Conservation (phyloP, 305 asterid genomes). For the Ajuga reptans region DNA sequence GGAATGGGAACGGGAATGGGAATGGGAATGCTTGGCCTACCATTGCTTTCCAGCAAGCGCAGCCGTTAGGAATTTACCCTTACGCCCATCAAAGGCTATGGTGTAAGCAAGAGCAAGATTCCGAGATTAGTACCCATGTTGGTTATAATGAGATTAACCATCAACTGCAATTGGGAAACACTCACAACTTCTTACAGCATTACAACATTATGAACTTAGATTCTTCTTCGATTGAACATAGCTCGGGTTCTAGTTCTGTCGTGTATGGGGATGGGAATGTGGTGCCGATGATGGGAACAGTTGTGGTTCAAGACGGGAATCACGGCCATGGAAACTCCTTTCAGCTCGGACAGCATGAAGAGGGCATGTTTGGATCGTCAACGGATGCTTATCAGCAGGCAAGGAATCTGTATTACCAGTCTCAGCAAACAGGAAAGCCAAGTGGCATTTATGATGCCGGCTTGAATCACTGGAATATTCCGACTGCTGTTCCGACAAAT, state of each 20-base stretch:
- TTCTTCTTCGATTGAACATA: conserved; percentile 35
- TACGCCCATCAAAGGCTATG: conserved; percentile 37
- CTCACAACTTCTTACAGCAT: conserved; percentile 43
- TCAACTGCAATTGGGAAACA: conserved; percentile 41
- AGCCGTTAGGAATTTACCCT: conserved; percentile 35
- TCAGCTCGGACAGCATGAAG: conserved; percentile 23
- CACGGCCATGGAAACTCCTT: conserved; percentile 24
- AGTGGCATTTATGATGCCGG: conserved; percentile 27
- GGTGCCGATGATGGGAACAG: conserved; percentile 35
- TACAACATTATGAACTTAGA: conserved; percentile 54
- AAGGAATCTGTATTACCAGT: conserved; percentile 35
- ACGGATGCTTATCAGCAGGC: conserved; percentile 39
- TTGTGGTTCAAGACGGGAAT: conserved; percentile 30
- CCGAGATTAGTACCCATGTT: conserved; percentile 24
- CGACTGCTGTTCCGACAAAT: conserved; percentile 47
- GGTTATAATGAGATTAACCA: conserved; percentile 36
- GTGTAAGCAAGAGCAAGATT: conserved; percentile 60
- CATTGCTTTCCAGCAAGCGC: conserved; percentile 50
- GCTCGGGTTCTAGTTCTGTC: conserved; percentile 26
- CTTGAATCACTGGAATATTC: conserved; percentile 41
- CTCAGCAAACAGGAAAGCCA: conserved; percentile 27
- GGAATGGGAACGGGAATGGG: conserved; percentile 26
- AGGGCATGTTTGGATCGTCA: conserved; percentile 32
- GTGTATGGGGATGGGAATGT: conserved; percentile 25
- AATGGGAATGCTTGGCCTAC: conserved; percentile 34